Percentiles rank a stretch among this genome's conserved stretches.
Evolutionary conservation across 176 grass and related monocot genomes (phyloP).

Genomic region (Canna indica): DNA sequence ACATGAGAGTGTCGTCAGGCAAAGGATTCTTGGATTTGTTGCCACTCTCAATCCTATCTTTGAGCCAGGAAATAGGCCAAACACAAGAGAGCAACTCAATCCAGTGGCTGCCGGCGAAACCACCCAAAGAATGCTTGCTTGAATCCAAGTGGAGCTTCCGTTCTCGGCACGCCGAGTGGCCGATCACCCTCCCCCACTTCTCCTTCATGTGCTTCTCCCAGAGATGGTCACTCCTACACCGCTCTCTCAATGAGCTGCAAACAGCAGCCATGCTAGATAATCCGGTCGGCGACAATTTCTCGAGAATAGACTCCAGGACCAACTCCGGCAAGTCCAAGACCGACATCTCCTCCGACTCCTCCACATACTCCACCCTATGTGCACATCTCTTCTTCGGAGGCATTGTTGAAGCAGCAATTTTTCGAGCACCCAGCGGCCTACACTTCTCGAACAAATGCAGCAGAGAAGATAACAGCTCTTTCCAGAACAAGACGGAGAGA

Average conservation of each 20-base stretch:
- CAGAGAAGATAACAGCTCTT: slow-evolving; percentile 31
- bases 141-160: slow-evolving; percentile 52
- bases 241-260: slow-evolving; percentile 46
- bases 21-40: slow-evolving; percentile 22
- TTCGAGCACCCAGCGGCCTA: slow-evolving; percentile 24
- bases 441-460: slow-evolving; percentile 29
- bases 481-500: slow-evolving; percentile 42
- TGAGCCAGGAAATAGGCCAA: slow-evolving; percentile 80
- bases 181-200: slow-evolving; percentile 78
- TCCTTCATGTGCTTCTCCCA: slow-evolving; percentile 78
- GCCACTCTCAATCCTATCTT: slow-evolving; percentile 15
- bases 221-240: slow-evolving; percentile 57
- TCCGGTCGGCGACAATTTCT: slow-evolving; percentile 47
- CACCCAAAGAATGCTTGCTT: slow-evolving; percentile 9
- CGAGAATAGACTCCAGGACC: slow-evolving; percentile 75
- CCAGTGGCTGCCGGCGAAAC: slow-evolving; percentile 34
- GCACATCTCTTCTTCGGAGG: slow-evolving; percentile 49
- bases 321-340: slow-evolving; percentile 84
- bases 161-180: slow-evolving; percentile 36
- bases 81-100: slow-evolving; percentile 52
- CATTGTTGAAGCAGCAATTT: slow-evolving; percentile 17
- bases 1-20: slow-evolving; percentile 63
- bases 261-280: slow-evolving; percentile 63
- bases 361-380: slow-evolving; percentile 25
- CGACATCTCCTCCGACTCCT: slow-evolving; percentile 27